Base-by-base conservation (phyloP, 768 basidiomycete genomes). In the Hygrocybe coccinea region DNA sequence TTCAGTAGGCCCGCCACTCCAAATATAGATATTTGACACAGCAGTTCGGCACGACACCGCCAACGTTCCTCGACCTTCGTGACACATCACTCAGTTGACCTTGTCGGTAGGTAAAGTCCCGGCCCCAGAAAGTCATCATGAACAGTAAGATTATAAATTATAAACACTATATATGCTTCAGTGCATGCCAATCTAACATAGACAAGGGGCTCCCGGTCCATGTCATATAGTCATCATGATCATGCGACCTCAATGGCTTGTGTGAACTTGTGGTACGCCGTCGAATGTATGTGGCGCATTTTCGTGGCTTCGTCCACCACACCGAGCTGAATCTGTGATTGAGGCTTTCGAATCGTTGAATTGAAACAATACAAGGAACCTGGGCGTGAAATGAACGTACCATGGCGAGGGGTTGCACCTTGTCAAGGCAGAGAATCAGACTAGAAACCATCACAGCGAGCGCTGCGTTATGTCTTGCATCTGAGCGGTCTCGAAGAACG, bases 401-500 rank as follows among this genome's bases (percentile, higher is more conserved):
- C 69, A 89, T 64, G 12, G 78, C 76, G 3, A 81, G 68, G 9
- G 87, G 86, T 54, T 77, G 79, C 49, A 79, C 73, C 56, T 78
- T 79, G 64, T 87, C 85, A 35, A 86, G 76, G 37, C 79, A 72
- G 17, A 70, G 69, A 38, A 87, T 76, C 56, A 92, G 64, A n/a
- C 77, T 75, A 2, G 79, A 74, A 46, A 84, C 79, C 86, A 92
- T 91, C 62, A 84, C 83, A 24, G 85, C 79, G 45, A 89, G 64
- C 4, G 89, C 88, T 9, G 85, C 85, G 53, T 73, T 79, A 68
- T 89, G 87, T 51, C 85, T 75, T n/a, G 76, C 68, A 60, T 91
- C 83, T 38, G 71, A 69, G 22, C 74, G 72, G 50, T 86, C 76
- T 53, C 73, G 75, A 25, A 91, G 71, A 4, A 89, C 74, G 58